A percentile compares a stretch with the other conserved stretches of the same genome.
Evolutionary conservation across 805 yeast species (phyloP).

Genomic region (Ogataea corticis): DNA sequence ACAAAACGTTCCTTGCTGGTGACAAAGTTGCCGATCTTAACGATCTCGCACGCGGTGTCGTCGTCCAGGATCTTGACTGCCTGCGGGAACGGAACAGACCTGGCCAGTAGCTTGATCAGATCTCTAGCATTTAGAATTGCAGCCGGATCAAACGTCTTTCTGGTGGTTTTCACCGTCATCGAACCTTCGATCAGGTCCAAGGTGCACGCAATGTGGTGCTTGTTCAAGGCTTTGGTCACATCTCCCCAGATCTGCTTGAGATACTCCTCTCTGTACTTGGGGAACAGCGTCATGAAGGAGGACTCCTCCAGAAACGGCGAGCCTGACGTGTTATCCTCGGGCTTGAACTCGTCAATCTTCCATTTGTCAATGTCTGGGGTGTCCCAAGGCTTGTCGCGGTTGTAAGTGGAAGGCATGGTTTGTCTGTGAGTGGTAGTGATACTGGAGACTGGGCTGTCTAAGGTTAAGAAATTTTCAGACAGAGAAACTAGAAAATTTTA

Average conservation of each 20-base stretch:
- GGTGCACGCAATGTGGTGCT: slow-evolving; percentile 76
- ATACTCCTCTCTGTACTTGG: slow-evolving; percentile 93
- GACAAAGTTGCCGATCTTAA: slow-evolving; percentile 89
- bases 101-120: slow-evolving; percentile 85
- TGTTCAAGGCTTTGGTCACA: slow-evolving; percentile 76
- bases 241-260: slow-evolving; percentile 91
- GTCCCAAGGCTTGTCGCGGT: slow-evolving; percentile 97
- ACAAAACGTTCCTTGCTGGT: slow-evolving; percentile 90
- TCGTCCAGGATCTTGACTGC: slow-evolving; percentile 90
- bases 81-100: slow-evolving; percentile 97
- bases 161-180: slow-evolving; percentile 94
- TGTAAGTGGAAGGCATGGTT: slow-evolving; percentile 85
- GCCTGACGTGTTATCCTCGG: slow-evolving; percentile 86
- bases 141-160: slow-evolving; percentile 95
- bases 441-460: background rate
- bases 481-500: slow-evolving; percentile 9
- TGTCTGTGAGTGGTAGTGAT: background rate
- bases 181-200: slow-evolving; percentile 93
- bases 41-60: slow-evolving; percentile 92
- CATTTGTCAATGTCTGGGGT: slow-evolving; percentile 93
- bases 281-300: slow-evolving; percentile 91
- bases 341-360: slow-evolving; percentile 83
- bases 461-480: background rate
- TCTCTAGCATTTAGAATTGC: slow-evolving; percentile 93
- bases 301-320: slow-evolving; percentile 93